These are phyloP conservation scores for Rhodotorula taiwanensis DNA, from an alignment of 768 basidiomycete species.

Conservation along the genomic window DNA sequence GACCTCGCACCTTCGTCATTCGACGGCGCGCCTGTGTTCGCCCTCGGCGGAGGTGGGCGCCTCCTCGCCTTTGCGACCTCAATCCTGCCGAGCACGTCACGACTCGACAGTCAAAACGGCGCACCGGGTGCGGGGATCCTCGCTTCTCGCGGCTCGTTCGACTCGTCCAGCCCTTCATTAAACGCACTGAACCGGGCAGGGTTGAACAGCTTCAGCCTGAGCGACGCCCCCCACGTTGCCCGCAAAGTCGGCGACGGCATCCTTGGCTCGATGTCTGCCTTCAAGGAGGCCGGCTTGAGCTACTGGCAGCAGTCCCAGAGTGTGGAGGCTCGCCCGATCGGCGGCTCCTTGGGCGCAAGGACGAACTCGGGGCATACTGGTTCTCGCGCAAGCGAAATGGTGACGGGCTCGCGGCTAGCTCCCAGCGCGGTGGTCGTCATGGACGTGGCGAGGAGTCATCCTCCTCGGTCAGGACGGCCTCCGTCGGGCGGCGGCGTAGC, in stretches of 20 bases:
- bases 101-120: conserved; percentile 15
- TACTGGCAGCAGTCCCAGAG: too few species aligned
- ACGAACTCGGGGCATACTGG: too few species aligned
- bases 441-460: too few species aligned
- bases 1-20: conserved; percentile 16
- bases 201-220: conserved; percentile 14
- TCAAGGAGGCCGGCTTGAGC: conserved; percentile 23
- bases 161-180: not conserved
- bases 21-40: conserved; percentile 26
- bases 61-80: conserved; percentile 29
- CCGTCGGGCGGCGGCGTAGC: too few species aligned
- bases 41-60: conserved; percentile 24
- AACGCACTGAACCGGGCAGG: not conserved
- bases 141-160: conserved; percentile 24
- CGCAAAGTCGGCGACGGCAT: conserved; percentile 30
- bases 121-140: conserved; percentile 17
- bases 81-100: not conserved
- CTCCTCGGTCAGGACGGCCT: too few species aligned
- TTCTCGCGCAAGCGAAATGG: too few species aligned
- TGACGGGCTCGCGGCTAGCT: too few species aligned
- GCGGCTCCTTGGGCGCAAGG: too few species aligned
- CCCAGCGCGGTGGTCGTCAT: too few species aligned
- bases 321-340: too few species aligned
- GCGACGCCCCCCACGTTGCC: conserved; percentile 27
- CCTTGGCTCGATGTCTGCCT: conserved; percentile 32